Base-by-base conservation (phyloP, 164 flowering plant species). In the Chloranthus sessilifolius region DNA sequence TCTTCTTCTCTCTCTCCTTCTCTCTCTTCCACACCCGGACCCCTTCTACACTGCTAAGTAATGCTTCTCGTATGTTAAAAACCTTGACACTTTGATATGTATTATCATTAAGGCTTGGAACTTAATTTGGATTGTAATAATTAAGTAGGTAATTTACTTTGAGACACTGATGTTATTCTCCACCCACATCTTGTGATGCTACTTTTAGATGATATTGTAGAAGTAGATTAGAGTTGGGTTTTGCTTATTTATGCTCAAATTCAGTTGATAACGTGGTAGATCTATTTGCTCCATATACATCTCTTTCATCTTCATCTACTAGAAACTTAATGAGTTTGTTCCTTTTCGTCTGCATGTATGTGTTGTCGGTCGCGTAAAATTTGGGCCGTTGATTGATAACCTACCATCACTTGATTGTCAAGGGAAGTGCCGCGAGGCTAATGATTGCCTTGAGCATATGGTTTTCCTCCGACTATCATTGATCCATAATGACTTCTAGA, bases 51-150 rank as follows among this genome's bases (percentile, higher is more conserved):
- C 39, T 21, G 17, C 24, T 17, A 12, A 8, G 26, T 30, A 6
- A 41, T 50, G 22, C n/a, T 26, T 16, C 35, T 46, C 16, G 27
- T 19, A 7, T 3, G 24, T 36, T 37, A 50, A 37, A 44, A 25
- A 38, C 21, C 16, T 23, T 26, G 35, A 36, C 15, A 36, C 54
- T 36, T 38, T 27, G 22, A 9, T 43, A 43, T 47, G 9, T 51
- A 28, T 7, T 49, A 34, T 21, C 7, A 33, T 12, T 19, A 27
- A 22, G 21, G 6, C 20, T 23, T 22, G 35, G 33, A n/a, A n/a
- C n/a, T n/a, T n/a, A n/a, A 24, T 51, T 36, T 51, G 44, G 44
- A 37, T 27, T 51, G 55, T 51, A 51, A 51, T n/a, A n/a, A n/a
- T n/a, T 51, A 51, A 51, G 22, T 51, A 38, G 55, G 44, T 27